Conservation (phyloP, 2,329 filamentous ascomycete species). For the Herpomyces periplanetae region DNA sequence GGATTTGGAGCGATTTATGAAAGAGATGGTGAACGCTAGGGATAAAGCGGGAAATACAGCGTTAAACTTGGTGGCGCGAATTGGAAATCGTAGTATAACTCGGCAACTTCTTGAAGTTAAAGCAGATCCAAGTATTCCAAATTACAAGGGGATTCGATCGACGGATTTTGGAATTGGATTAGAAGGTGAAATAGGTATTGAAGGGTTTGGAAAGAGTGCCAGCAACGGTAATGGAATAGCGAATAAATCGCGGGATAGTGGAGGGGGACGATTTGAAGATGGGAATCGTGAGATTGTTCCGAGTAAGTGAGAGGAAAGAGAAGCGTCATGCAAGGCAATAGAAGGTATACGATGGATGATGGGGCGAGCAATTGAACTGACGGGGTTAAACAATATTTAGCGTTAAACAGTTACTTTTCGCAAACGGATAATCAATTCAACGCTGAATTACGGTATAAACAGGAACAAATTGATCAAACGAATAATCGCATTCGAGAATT, state of each 20-base stretch:
- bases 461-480: constrained; percentile 39
- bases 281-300: constrained; percentile 10
- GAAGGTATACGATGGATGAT: too few species aligned
- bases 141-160: constrained; percentile 51
- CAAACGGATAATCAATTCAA: constrained; percentile 44
- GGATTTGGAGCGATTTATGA: constrained; percentile 67
- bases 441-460: constrained; percentile 40
- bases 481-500: constrained; percentile 44
- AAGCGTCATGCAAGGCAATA: constrained; percentile 9
- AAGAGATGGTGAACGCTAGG: constrained; percentile 76
- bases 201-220: too few species aligned
- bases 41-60: constrained; percentile 84
- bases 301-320: constrained; percentile 9
- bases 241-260: too few species aligned
- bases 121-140: constrained; percentile 63
- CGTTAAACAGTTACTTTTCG: constrained; percentile 43
- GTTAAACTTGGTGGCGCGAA: constrained; percentile 61
- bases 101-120: constrained; percentile 86
- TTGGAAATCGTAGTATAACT: constrained; percentile 73
- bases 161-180: constrained; percentile 81
- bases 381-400: too few species aligned
- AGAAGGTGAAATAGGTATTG: too few species aligned
- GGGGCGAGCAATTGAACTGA: too few species aligned
- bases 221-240: too few species aligned
- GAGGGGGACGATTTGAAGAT: constrained; percentile 12